These are phyloP conservation scores for Alternaria arborescens DNA, from an alignment of 2,329 filamentous ascomycete species.

Conservation along the genomic window DNA sequence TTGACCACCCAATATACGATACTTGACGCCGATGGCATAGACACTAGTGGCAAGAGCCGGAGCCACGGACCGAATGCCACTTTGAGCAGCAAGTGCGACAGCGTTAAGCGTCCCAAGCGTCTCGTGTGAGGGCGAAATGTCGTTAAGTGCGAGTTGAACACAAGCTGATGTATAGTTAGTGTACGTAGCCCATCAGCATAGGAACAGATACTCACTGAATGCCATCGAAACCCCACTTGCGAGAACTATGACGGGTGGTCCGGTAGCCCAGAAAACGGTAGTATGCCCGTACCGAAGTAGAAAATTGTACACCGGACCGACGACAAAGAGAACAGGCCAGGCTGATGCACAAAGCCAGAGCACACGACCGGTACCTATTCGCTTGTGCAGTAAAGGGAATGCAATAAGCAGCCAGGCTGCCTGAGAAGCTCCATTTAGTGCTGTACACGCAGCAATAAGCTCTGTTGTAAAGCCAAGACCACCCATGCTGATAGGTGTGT, in stretches of 20 bases:
- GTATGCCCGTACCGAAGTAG: conserved; percentile 61
- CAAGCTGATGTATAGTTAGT: conserved; percentile 54
- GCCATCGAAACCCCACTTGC: conserved; percentile 15
- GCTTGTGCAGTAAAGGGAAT: conserved; percentile 73
- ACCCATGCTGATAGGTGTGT: conserved; percentile 67
- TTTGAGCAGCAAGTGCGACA: conserved; percentile 68
- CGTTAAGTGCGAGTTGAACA: conserved; percentile 77
- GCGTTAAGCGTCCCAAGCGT: conserved; percentile 77
- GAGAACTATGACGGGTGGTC: conserved; percentile 26
- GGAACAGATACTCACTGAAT: conserved; percentile 58
- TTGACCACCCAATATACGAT: conserved; percentile 70
- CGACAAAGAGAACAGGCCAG: conserved; percentile 72
- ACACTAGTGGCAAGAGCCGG: conserved; percentile 73
- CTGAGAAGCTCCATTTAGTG: conserved; percentile 70
- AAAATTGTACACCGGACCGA: conserved; percentile 63
- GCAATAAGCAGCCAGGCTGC: conserved; percentile 74
- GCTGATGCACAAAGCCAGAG: conserved; percentile 64
- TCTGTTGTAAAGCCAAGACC: conserved; percentile 70
- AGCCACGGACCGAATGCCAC: conserved; percentile 69
- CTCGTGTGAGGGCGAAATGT: conserved; percentile 70
- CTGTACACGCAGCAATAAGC: conserved; percentile 73
- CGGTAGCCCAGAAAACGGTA: conserved; percentile 66
- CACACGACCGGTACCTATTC: conserved; percentile 71
- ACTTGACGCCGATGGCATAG: conserved; percentile 71
- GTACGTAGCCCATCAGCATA: not conserved